These are phyloP conservation scores for Boechera stricta DNA, from an alignment of 345 rosid species.

Conservation along the genomic window DNA sequence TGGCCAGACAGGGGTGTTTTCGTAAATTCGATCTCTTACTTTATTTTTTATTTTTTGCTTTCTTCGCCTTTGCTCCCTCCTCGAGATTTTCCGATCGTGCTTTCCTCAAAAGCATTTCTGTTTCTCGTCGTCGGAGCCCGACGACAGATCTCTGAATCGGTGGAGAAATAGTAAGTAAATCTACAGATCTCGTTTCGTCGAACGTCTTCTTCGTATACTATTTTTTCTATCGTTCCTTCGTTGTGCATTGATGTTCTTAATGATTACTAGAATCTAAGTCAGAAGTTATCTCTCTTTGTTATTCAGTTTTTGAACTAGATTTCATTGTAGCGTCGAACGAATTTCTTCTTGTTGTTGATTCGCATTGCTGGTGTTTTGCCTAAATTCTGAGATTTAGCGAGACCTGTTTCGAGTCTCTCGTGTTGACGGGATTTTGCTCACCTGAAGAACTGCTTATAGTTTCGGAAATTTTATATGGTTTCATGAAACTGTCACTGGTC, in stretches of 20 bases:
- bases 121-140: slow-evolving; percentile 43
- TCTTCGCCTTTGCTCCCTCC: slow-evolving; percentile 10
- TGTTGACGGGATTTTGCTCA: slow-evolving; percentile 24
- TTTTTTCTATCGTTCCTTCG: slow-evolving; percentile 7
- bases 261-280: neutral
- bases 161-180: slow-evolving; percentile 32
- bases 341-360: slow-evolving; percentile 6
- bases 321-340: neutral
- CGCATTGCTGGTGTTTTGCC: slow-evolving; percentile 21
- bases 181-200: slow-evolving; percentile 31
- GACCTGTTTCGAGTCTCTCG: slow-evolving; percentile 22
- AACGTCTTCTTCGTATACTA: slow-evolving; percentile 11
- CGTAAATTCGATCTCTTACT: slow-evolving; percentile 16
- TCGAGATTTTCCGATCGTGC: slow-evolving; percentile 48
- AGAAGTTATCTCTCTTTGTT: slow-evolving; percentile 22
- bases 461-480: neutral
- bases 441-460: slow-evolving; percentile 27
- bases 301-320: slow-evolving; percentile 21
- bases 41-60: slow-evolving; percentile 15
- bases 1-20: slow-evolving; percentile 23
- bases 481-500: slow-evolving; percentile 1
- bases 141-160: slow-evolving; percentile 37
- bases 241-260: slow-evolving; percentile 27
- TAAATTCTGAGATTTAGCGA: slow-evolving; percentile 28
- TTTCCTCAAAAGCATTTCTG: slow-evolving; percentile 36